phyloP scores from a whole-genome alignment of 2,329 filamentous ascomycete species.

The Xylariaceae sp. region DNA sequence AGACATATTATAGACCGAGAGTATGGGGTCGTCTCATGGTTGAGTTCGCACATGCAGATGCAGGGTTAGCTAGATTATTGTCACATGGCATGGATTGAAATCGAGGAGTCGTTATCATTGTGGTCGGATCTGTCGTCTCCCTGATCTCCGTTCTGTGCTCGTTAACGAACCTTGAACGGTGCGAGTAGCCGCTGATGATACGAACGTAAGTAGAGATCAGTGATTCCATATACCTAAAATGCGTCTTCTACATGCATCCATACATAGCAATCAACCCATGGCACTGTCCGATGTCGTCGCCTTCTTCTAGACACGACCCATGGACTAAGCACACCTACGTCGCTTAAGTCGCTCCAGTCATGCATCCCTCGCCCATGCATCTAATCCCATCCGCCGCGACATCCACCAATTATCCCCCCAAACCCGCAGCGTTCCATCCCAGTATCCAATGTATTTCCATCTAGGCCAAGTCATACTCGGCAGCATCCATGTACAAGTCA shows the following conservation, averaged over 20 bases:
- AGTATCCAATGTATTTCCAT: constrained; percentile 6
- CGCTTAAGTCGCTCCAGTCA: neutral
- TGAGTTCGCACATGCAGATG: too few species aligned
- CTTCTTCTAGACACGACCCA: neutral
- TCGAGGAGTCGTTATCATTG: too few species aligned
- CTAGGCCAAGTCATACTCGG: constrained; percentile 36
- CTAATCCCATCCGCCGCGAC: neutral
- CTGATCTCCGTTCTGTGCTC: too few species aligned
- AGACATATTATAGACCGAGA: too few species aligned
- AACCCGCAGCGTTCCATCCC: neutral
- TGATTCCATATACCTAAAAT: neutral
- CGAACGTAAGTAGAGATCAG: neutral
- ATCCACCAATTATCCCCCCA: too few species aligned
- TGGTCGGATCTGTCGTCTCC: too few species aligned
- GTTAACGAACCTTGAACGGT: too few species aligned
- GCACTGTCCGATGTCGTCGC: neutral
- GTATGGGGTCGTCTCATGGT: too few species aligned
- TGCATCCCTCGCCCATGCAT: neutral
- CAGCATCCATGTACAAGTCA: constrained; percentile 91
- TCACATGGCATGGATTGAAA: too few species aligned
- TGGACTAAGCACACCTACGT: neutral
- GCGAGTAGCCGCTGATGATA: neutral
- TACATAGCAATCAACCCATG: neutral
- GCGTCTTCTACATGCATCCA: neutral
- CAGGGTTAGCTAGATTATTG: too few species aligned